A percentile compares a stretch with the other conserved stretches of the same genome.
Conservation (phyloP, 805 yeast genomes). For the Ogataea wickerhamii region DNA sequence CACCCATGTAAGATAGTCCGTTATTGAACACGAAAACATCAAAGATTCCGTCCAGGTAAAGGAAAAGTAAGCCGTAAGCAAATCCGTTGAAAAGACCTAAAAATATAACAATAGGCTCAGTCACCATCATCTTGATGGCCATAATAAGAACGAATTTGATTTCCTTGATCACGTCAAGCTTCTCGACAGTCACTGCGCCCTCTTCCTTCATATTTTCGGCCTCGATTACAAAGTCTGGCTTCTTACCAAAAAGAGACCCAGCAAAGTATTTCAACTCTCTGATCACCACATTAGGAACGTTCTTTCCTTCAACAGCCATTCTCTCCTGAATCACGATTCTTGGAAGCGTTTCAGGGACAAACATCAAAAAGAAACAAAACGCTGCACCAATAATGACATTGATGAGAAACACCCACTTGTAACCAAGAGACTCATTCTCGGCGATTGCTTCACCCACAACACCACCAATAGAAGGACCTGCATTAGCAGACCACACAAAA, state of each 20-base stretch:
- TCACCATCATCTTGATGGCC: conserved; percentile 33
- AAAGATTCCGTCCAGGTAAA: conserved; percentile 35
- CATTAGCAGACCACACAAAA: conserved; percentile 33
- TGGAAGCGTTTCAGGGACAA: conserved; percentile 36
- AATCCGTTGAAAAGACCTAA: conserved; percentile 36
- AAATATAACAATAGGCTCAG: conserved; percentile 35
- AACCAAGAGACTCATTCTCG: conserved; percentile 29
- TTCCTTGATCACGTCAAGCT: conserved; percentile 26
- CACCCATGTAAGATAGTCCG: conserved; percentile 30
- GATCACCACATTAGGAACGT: conserved; percentile 20
- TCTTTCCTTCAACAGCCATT: conserved; percentile 24
- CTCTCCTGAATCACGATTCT: conserved; percentile 33
- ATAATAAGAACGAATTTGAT: conserved; percentile 28
- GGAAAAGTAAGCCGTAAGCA: conserved; percentile 34
- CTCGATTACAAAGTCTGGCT: conserved; percentile 20
- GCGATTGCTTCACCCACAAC: conserved; percentile 36
- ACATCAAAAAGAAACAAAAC: conserved; percentile 18
- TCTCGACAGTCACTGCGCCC: conserved; percentile 23
- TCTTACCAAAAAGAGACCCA: conserved; percentile 15
- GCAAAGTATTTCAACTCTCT: conserved; percentile 26
- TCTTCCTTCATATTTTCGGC: conserved; percentile 16
- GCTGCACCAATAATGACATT: conserved; percentile 32
- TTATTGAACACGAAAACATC: conserved; percentile 34
- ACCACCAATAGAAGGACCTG: conserved; percentile 36
- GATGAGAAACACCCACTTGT: conserved; percentile 33